Conservation (phyloP, 331 rosid genomes). For the Stylosanthes scabra region DNA sequence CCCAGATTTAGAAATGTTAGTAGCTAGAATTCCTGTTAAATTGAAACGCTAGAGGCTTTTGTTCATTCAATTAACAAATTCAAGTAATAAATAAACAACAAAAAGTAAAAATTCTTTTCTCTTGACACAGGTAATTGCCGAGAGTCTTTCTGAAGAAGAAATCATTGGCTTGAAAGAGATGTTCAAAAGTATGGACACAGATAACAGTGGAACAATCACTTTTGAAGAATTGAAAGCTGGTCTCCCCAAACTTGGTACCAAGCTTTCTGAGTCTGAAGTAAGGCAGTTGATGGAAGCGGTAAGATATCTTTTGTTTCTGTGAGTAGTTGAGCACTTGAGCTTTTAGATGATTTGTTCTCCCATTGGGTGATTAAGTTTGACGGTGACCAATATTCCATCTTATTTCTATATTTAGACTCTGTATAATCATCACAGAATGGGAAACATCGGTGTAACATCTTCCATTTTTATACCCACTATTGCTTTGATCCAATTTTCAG, state of each 20-base stretch:
- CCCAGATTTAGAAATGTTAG: slow-evolving; percentile 4
- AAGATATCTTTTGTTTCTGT: slow-evolving; percentile 29
- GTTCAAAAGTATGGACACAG: slow-evolving; percentile 98
- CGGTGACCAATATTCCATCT: neutral
- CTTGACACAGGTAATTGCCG: slow-evolving; percentile 82
- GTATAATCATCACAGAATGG: neutral
- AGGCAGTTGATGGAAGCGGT: slow-evolving; percentile 98
- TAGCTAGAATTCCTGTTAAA: slow-evolving; percentile 10
- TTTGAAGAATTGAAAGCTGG: slow-evolving; percentile 95
- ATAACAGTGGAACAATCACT: slow-evolving; percentile 94
- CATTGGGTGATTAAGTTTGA: neutral
- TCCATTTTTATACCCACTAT: slow-evolving; percentile 1
- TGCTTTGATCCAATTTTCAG: neutral
- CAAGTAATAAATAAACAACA: slow-evolving; percentile 11
- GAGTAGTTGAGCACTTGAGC: slow-evolving; percentile 2
- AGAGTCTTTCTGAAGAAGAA: slow-evolving; percentile 75
- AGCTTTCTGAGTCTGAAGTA: slow-evolving; percentile 94
- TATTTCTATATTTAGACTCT: neutral
- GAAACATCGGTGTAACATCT: neutral
- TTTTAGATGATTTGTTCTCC: slow-evolving; percentile 8
- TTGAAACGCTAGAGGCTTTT: slow-evolving; percentile 3
- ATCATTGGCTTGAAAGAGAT: slow-evolving; percentile 93
- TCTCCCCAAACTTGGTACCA: slow-evolving; percentile 86
- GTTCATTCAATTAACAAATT: neutral
- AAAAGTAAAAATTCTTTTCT: slow-evolving; percentile 24